Percentiles rank a stretch among this genome's conserved stretches.
Evolutionary conservation across 2,329 filamentous ascomycete species (phyloP).

Genomic region (Botryotinia narcissicola): DNA sequence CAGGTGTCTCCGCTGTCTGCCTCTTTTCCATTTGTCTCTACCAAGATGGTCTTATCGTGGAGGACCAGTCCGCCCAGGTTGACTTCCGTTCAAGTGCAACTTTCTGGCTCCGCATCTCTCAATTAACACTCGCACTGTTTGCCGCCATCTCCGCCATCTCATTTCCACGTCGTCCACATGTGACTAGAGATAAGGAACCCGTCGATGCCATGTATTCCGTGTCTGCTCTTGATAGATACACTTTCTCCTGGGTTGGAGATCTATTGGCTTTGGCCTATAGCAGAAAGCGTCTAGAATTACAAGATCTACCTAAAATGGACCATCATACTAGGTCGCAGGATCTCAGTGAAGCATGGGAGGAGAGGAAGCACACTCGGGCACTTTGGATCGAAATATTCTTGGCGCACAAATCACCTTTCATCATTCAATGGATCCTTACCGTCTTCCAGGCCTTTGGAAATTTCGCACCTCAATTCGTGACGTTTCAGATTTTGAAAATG

Average conservation of each 20-base stretch:
- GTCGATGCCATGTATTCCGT: conserved; percentile 64
- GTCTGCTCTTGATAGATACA: conserved; percentile 60
- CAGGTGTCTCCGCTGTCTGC: conserved; percentile 48
- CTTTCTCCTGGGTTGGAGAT: conserved; percentile 61
- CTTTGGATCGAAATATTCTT: conserved; percentile 61
- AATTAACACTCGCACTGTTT: conserved; percentile 47
- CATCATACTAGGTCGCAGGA: conserved; percentile 52
- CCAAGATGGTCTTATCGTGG: conserved; percentile 45
- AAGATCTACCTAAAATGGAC: conserved; percentile 61
- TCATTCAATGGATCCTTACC: conserved; percentile 58
- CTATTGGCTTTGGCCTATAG: conserved; percentile 55
- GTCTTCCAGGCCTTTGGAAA: conserved; percentile 42
- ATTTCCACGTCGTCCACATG: conserved; percentile 65
- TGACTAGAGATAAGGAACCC: conserved; percentile 55
- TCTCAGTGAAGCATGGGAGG: conserved; percentile 51
- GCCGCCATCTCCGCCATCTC: conserved; percentile 50
- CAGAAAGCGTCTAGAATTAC: conserved; percentile 59
- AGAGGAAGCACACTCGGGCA: conserved; percentile 45
- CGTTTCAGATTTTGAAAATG: conserved; percentile 62
- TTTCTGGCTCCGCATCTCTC: conserved; percentile 48
- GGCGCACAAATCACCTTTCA: conserved; percentile 55
- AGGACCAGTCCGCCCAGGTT: conserved; percentile 25
- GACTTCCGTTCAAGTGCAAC: conserved; percentile 32
- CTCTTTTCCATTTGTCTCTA: conserved; percentile 46
- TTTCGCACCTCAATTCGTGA: conserved; percentile 68